Evolutionary conservation across 495 filamentous ascomycete species (phyloP), one percentile per base, ranked within the genome.

Genomic region (Hypoxylon intermedium): DNA sequence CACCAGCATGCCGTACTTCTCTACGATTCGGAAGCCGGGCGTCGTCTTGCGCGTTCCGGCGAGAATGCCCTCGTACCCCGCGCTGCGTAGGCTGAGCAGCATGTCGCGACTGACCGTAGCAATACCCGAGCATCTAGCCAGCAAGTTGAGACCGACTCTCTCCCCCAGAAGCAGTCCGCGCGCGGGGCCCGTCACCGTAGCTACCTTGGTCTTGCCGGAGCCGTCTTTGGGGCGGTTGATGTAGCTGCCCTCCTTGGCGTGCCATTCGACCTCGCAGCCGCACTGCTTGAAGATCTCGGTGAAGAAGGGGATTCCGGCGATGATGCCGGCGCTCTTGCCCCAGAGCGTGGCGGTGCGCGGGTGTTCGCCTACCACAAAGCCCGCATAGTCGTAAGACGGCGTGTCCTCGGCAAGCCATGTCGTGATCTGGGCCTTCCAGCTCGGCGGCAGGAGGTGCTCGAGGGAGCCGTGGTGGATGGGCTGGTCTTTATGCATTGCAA

Each of bases 1-100:
- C 11, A 96, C 87, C 11, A 97, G 77, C 86, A 98, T 96, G 45
- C 91, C 94, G 72, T 98, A 98, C 79, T 98, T 98, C 79, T 98
- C 94, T 2, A 98, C 92, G 6, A 98, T 77, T 2, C 94, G 83
- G 75, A 98, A 98, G 0, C 95, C 94, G 0, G 94, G 94, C 1
- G 94, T 98, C 2, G 95, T 97, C 78, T 98, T 98, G 59, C 94
- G 82, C 13, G 94, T 98, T 28, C 94, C 94, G 0, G 93, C 92
- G n/a, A 98, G 75, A n/a, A 83, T 88, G 31, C 92, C 91, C 45
- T 76, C 74, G 79, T 92, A 97, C 11, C 92, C 92, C 3, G 80
- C 83, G 38, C 72, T 74, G 26, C 83, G 75, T 56, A 85, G 71
- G 44, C 79, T 77, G 26, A 77, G 66, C 24, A 84, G 65, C 63